Evolutionary conservation across 192 early-diverging fungal genomes (phyloP).

Genomic region (Coemansia umbellata): DNA sequence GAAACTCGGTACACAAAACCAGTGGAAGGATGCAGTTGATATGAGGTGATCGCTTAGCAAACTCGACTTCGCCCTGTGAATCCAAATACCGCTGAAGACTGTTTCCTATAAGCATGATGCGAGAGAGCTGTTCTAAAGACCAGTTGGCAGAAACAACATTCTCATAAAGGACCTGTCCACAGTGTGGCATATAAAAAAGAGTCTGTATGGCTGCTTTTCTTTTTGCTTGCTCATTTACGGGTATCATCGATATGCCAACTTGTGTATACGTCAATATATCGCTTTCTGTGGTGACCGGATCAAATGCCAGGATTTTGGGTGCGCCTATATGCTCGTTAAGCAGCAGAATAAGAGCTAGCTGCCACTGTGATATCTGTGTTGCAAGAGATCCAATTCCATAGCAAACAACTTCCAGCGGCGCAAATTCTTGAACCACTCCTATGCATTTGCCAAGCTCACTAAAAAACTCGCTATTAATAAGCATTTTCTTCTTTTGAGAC

Average conservation of each 20-base stretch:
- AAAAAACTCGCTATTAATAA: conserved; percentile 12
- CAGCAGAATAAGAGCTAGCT: conserved; percentile 23
- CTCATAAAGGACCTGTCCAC: conserved; percentile 47
- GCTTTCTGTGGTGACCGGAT: conserved; percentile 8
- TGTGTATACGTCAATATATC: conserved; percentile 9
- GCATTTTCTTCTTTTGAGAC: conserved; percentile 5
- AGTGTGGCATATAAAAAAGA: conserved; percentile 51
- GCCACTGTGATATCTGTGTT: conserved; percentile 36
- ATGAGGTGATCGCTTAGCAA: conserved; percentile 15
- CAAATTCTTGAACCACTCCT: conserved; percentile 11
- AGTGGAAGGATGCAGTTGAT: conserved; percentile 7
- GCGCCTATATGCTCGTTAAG: conserved; percentile 10
- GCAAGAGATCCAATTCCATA: conserved; percentile 40
- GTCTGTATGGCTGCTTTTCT: conserved; percentile 14
- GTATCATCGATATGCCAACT: conserved; percentile 17
- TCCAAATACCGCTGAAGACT: conserved; percentile 27
- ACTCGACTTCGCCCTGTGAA: conserved; percentile 8
- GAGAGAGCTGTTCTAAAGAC: conserved; percentile 2
- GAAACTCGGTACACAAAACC: conserved; percentile 9
- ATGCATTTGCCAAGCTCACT: background rate
- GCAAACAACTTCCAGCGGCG: conserved; percentile 36
- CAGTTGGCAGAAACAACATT: conserved; percentile 37
- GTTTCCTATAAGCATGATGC: conserved; percentile 32
- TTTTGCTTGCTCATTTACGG: conserved; percentile 27
- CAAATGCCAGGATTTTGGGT: conserved; percentile 17